Conservation (phyloP, 306 rosid genomes). For the Cicer arietinum region DNA sequence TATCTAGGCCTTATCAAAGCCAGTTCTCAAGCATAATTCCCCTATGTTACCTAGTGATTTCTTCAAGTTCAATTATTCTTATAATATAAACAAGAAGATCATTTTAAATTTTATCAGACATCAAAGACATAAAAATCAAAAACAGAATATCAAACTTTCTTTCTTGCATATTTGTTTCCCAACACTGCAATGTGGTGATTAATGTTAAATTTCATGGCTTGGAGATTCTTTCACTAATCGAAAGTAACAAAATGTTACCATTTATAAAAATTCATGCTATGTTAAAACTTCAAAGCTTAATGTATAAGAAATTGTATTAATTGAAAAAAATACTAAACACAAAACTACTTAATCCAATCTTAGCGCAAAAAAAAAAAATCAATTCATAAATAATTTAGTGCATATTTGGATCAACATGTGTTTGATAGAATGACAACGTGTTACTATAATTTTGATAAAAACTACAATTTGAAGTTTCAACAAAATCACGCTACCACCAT, state of each 20-base stretch:
- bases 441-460: too few relatives aligned
- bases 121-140: not conserved
- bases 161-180: slow-evolving; percentile 12
- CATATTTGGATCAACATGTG: too few relatives aligned
- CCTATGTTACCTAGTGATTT: not conserved
- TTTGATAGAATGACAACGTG: too few relatives aligned
- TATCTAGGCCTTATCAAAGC: not conserved
- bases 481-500: too few relatives aligned
- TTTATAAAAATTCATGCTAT: slow-evolving; percentile 24
- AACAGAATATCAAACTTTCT: slow-evolving; percentile 17
- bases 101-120: not conserved
- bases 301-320: slow-evolving; percentile 30
- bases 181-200: not conserved
- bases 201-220: slow-evolving; percentile 14
- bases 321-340: slow-evolving; percentile 24
- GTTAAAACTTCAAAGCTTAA: slow-evolving; percentile 5
- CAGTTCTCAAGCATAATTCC: not conserved
- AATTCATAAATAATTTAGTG: slow-evolving; percentile 27
- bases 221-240: not conserved
- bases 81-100: slow-evolving; percentile 9
- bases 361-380: slow-evolving; percentile 1
- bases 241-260: not conserved
- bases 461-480: too few relatives aligned
- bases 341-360: slow-evolving; percentile 26
- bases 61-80: not conserved